phyloP scores from a whole-genome alignment of 352 stramenopile genomes.

The Globisporangium spinosum region DNA sequence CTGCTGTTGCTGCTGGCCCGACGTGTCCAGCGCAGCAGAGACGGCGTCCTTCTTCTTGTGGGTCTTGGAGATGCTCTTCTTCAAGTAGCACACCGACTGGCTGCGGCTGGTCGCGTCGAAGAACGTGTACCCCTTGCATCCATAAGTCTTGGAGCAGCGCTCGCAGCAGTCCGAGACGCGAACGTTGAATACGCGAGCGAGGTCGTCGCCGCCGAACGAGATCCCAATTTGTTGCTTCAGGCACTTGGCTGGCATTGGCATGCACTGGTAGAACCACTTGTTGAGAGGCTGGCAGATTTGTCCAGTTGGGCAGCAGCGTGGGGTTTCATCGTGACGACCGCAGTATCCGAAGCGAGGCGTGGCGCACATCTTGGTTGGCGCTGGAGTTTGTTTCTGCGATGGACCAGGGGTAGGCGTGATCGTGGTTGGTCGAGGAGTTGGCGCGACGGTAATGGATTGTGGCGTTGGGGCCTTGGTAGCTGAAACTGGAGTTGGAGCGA shows the following conservation, averaged over 20 bases:
- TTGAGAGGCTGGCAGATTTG: conserved; percentile 12
- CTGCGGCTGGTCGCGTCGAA: not conserved
- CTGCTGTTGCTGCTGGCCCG: conserved; percentile 6
- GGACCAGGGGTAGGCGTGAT: not conserved
- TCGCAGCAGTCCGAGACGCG: conserved; percentile 14
- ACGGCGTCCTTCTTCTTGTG: conserved; percentile 7
- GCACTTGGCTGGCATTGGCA: conserved; percentile 1
- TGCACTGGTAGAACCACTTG: conserved; percentile 13
- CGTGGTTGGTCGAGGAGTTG: not conserved
- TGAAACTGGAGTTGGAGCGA: not conserved
- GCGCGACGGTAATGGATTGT: not conserved
- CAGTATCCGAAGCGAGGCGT: conserved; percentile 15
- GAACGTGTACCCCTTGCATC: conserved; percentile 22
- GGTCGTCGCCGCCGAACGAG: conserved; percentile 10
- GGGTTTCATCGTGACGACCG: conserved; percentile 1
- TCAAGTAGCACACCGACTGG: conserved; percentile 18
- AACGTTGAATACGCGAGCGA: conserved; percentile 11
- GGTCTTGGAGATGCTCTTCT: conserved; percentile 10
- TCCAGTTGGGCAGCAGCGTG: conserved; percentile 6
- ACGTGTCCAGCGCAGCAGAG: not conserved
- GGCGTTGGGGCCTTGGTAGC: not conserved
- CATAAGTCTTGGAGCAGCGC: conserved; percentile 10
- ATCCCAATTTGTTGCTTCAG: conserved; percentile 1
- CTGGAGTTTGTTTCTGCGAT: not conserved
- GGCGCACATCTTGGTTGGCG: conserved; percentile 6